A percentile compares a stretch with the other conserved stretches of the same genome.
Conservation (phyloP, 305 asterid species). For the Striga hermonthica region DNA sequence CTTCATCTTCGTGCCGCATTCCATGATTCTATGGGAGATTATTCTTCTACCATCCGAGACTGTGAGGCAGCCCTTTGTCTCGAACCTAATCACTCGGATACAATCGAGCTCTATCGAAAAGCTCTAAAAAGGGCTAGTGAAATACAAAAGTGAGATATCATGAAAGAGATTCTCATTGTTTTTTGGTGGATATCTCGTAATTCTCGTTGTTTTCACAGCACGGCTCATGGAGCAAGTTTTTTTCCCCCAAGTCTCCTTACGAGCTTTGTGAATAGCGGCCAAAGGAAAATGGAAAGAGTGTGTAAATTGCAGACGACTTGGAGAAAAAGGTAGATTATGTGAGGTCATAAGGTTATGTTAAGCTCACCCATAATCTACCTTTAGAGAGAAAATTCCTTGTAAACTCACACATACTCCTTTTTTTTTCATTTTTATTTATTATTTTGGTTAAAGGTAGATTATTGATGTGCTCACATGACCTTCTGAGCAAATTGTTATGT, state of each 20-base stretch:
- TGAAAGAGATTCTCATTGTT: slow-evolving; percentile 12
- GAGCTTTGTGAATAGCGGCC: slow-evolving; percentile 22
- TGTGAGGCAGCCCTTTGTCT: slow-evolving; percentile 90
- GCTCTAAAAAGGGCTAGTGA: slow-evolving; percentile 36
- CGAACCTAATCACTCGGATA: slow-evolving; percentile 65
- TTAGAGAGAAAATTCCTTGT: slow-evolving; percentile 24
- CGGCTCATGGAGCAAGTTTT: slow-evolving; percentile 26
- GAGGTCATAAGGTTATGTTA: no score
- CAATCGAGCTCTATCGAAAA: slow-evolving; percentile 62
- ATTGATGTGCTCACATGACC: slow-evolving; percentile 28
- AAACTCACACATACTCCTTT: slow-evolving; percentile 25
- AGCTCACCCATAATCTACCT: no score
- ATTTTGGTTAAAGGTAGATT: slow-evolving; percentile 21
- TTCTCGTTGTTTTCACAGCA: slow-evolving; percentile 11
- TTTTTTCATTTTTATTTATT: background rate
- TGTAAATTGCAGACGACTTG: slow-evolving; percentile 17
- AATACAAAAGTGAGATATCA: slow-evolving; percentile 25
- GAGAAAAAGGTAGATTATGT: slow-evolving; percentile 21
- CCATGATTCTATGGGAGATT: slow-evolving; percentile 72
- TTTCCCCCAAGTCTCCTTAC: background rate
- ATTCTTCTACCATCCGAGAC: slow-evolving; percentile 55
- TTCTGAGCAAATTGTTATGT: slow-evolving; percentile 25
- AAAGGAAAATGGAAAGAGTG: slow-evolving; percentile 20
- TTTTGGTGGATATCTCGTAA: slow-evolving; percentile 19
- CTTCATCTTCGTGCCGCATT: slow-evolving; percentile 96